Base-by-base conservation (phyloP, 2,329 filamentous ascomycete species). In the Fusarium robinianum region DNA sequence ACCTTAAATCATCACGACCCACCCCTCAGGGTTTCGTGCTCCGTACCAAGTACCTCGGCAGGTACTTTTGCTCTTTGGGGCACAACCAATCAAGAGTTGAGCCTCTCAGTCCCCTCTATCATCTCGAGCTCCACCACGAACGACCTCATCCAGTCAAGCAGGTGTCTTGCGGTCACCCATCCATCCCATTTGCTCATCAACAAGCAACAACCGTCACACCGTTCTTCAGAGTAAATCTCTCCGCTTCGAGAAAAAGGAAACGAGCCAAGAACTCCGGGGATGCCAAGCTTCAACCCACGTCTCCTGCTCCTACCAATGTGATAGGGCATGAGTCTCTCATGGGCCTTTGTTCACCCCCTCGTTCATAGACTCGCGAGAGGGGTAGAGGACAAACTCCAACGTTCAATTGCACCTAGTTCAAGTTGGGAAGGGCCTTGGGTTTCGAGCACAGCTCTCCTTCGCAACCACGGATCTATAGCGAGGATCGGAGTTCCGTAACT, bases 1-100 rank as follows among this genome's bases (percentile, higher is more conserved):
- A 60, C 57, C 49, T 60, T 60, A 60, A 60, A 60, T 60, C 57
- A 60, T 50, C 57, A 55, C 49, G 47, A 58, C 58, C 57, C 57
- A 60, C 57, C 58, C 52, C 55, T 55, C 51, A 53, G 50, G 53
- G n/a, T n/a, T n/a, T n/a, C n/a, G n/a, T n/a, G n/a, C 49, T 49
- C 45, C 49, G 29, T 55, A 34, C 9, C 15, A 23, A 19, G 37
- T 9, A 35, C 35, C 33, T 48, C 38, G 34, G 48, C 52, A 52
- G 57, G 57, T 53, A 49, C 57, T 60, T 60, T 60, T 60, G 57
- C 36, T 50, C 48, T n/a, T n/a, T n/a, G 34, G 23, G 40, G 37
- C 38, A 31, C 2, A 8, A 8, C 50, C 51, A 54, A 54, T 36
- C 33, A 54, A 11, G 26, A 3, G 8, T 18, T 12, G 8, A 27